Base-by-base conservation (phyloP, 768 basidiomycete genomes). In the Sarcodon sp. region DNA sequence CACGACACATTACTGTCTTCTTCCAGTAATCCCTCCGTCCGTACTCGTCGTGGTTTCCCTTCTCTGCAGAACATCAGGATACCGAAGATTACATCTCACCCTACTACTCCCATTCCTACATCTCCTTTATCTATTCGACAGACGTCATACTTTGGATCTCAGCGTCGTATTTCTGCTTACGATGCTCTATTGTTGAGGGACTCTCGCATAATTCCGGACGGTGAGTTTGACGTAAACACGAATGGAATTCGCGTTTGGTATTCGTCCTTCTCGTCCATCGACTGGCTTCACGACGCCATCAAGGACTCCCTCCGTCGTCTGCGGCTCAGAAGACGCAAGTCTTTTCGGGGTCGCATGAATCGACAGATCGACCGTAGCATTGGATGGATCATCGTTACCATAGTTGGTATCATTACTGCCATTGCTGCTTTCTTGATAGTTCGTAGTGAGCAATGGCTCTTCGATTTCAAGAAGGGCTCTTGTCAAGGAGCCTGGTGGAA, bases 201-300 rank as follows among this genome's bases (percentile, higher is more conserved):
- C 61, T 21, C 61, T 58, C 43, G 53, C 61, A 38, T 52, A 11
- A 45, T 35, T 1, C 41, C 49, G 7, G 51, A 45, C 7, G 61
- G 69, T 13, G 77, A 75, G 41, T 61, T 71, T 13, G 82, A 79
- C 49, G 71, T 78, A 33, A 80, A 77, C 57, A 78, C 79, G 44
- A 94, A 94, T 55, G 92, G 92, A 34, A 80, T 89, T 49, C 83
- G 89, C 27, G 87, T 91, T n/a, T 87, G 83, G 88, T 91, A 90
- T 62, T 80, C 84, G 9, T 87, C 86, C 3, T 94, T 82, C 66
- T 81, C 87, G 0, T 90, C 87, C 15, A 84, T 94, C 49, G 92
- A 97, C 64, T 97, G 93, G 94, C 69, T 97, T 47, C 94, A 97
- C 57, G 94, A 97, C 66, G 77, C 88, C 36, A 89, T 97, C 69